Base-by-base conservation (phyloP, 352 stramenopile species). In the Phytophthora tubulina region DNA sequence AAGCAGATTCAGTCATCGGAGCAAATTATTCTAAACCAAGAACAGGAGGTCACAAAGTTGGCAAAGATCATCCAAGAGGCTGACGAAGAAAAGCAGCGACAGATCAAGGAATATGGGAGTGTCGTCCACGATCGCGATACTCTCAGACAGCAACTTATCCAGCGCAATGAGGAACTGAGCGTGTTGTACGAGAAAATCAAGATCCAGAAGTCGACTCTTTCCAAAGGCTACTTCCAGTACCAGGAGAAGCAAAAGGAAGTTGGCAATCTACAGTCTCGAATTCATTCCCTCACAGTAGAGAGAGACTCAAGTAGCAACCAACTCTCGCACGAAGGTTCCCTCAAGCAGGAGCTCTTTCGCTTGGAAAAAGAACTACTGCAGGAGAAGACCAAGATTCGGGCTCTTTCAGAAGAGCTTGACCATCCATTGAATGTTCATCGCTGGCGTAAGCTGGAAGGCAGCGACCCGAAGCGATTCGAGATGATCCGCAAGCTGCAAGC, bases 141-240 rank as follows among this genome's bases (percentile, higher is more conserved):
- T 27, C 66, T 98, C 13, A 78, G 86, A 4, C 79, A 87, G 42
- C 93, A 98, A 71, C 86, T 98, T 50, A 96, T 97, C 48, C 84
- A 95, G 57, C 73, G 94, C 31, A 92, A 91, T 64, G 79, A 95
- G 17, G 94, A 98, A 73, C 73, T 98, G 4, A 81, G 74, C 14
- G 73, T 85, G 38, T 61, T 98, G 10, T 97, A 98, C 69, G 92
- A 97, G 60, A 97, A 97, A 57, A 96, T 98, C 50, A 96, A 97
- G 59, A 90, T 98, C 17, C 91, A 98, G 48, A 86, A 93, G 59
- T 94, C 89, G n/a, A 92, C 80, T 10, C 70, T 97, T 15, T 70
- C 74, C 42, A 96, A 96, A 49, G 93, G 91, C 5, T 84, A 96
- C 49, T 54, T 78, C 6, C 79, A 92, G 63, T 97, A 85, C 67